phyloP scores from a whole-genome alignment of 2,329 filamentous ascomycete species.

The Aspergillus sp. region DNA sequence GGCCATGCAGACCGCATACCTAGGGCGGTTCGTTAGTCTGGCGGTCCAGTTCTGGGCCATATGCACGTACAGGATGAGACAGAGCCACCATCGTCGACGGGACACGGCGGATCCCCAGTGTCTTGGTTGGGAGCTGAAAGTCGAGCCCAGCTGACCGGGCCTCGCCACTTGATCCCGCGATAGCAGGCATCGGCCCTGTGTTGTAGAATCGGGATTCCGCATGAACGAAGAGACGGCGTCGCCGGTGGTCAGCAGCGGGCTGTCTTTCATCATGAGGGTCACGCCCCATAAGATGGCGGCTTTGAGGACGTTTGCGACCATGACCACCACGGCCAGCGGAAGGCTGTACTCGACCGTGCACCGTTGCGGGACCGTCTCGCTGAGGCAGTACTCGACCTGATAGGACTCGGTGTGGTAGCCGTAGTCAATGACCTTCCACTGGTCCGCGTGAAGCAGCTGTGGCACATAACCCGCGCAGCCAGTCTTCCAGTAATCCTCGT shows the following conservation, averaged over 20 bases:
- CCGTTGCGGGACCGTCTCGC: slow-evolving; percentile 16
- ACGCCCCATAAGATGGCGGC: neutral
- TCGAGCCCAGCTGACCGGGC: neutral
- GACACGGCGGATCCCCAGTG: neutral
- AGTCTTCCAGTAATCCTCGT: too few species aligned
- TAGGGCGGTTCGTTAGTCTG: too few species aligned
- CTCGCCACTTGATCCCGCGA: slow-evolving; percentile 4
- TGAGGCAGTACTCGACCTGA: slow-evolving; percentile 7
- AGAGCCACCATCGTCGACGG: neutral
- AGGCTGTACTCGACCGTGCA: slow-evolving; percentile 20
- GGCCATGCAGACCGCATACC: too few species aligned
- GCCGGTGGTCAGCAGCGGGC: slow-evolving; percentile 33
- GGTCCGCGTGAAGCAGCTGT: neutral
- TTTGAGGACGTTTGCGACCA: slow-evolving; percentile 20
- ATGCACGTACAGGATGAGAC: too few species aligned
- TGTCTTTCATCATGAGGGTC: slow-evolving; percentile 4
- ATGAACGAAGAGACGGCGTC: slow-evolving; percentile 41
- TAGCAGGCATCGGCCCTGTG: slow-evolving; percentile 21
- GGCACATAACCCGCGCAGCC: too few species aligned
- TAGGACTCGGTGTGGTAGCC: neutral
- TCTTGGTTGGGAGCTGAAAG: neutral
- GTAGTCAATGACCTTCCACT: slow-evolving; percentile 2
- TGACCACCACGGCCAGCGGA: slow-evolving; percentile 16
- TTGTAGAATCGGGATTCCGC: slow-evolving; percentile 28
- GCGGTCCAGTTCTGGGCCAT: too few species aligned